phyloP scores from a whole-genome alignment of 2,329 filamentous ascomycete species.

The Xylaria sp. region DNA sequence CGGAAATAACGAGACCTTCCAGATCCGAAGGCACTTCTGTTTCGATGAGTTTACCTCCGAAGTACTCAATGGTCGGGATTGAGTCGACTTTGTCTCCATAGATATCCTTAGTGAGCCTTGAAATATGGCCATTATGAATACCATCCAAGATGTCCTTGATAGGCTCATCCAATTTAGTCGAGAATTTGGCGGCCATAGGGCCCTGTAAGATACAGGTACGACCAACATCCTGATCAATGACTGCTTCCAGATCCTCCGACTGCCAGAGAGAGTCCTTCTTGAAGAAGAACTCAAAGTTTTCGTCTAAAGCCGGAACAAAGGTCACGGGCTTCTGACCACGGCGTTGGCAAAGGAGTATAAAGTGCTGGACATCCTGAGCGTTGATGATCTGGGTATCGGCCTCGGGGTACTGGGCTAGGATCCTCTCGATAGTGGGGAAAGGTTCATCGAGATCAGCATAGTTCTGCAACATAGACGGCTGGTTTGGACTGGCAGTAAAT shows the following conservation, averaged over 20 bases:
- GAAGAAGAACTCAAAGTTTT: conserved; percentile 99
- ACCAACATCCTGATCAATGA: conserved; percentile 95
- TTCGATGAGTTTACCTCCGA: conserved; percentile 87
- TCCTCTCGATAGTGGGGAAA: conserved; percentile 79
- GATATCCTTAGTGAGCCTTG: conserved; percentile 79
- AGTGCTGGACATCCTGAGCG: conserved; percentile 97
- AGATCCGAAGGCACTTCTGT: conserved; percentile 78
- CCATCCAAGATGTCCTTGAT: conserved; percentile 94
- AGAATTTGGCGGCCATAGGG: conserved; percentile 91
- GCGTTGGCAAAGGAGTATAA: conserved; percentile 90
- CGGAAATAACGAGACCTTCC: conserved; percentile 85
- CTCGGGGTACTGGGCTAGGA: conserved; percentile 86
- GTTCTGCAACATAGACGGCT: conserved; percentile 86
- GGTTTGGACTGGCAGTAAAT: conserved; percentile 78
- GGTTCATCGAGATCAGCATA: conserved; percentile 89
- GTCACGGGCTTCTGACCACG: conserved; percentile 95
- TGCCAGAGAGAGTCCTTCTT: conserved; percentile 99
- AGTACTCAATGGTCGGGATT: conserved; percentile 92
- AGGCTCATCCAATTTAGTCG: conserved; percentile 89
- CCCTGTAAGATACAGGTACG: conserved; percentile 97
- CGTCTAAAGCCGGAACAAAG: conserved; percentile 94
- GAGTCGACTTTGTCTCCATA: conserved; percentile 78
- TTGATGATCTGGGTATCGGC: conserved; percentile 93
- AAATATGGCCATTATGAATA: conserved; percentile 89
- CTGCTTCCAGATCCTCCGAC: conserved; percentile 95